A percentile compares a stretch with the other conserved stretches of the same genome.
Conservation (phyloP, 306 rosid genomes). For the Canavalia ensiformis region DNA sequence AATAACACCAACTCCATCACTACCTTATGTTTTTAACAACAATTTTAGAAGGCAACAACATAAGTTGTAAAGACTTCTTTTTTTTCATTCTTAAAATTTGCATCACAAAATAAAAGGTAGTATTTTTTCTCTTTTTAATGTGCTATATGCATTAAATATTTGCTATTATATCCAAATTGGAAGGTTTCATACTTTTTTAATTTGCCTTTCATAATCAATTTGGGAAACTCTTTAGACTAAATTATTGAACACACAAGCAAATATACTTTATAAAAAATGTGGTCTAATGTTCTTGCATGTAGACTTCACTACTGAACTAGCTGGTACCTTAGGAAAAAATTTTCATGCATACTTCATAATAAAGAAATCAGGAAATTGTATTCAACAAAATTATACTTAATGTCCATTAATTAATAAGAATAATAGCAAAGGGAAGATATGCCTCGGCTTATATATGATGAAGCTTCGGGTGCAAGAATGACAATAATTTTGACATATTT, state of each 20-base stretch:
- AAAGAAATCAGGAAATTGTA: background rate
- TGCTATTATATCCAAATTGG: too few species aligned
- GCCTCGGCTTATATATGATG: constrained; percentile 26
- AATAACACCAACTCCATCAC: background rate
- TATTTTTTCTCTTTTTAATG: too few species aligned
- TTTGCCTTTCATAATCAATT: too few species aligned
- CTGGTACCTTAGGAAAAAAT: background rate
- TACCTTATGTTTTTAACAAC: background rate
- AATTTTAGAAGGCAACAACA: background rate
- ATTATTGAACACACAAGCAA: background rate
- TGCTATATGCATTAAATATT: too few species aligned
- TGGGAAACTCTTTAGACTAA: too few species aligned
- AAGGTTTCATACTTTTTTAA: too few species aligned
- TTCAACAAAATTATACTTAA: background rate
- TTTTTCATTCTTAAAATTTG: background rate
- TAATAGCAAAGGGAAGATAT: constrained; percentile 6
- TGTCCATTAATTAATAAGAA: background rate
- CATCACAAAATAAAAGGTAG: background rate
- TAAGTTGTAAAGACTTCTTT: background rate
- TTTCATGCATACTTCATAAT: background rate
- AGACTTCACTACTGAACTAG: constrained; percentile 2
- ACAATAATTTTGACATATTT: constrained; percentile 7
- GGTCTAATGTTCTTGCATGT: background rate
- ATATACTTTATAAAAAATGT: background rate
- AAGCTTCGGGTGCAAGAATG: constrained; percentile 16